Evolutionary conservation across 164 flowering plant genomes (phyloP).

Genomic region (Akebia trifoliata): DNA sequence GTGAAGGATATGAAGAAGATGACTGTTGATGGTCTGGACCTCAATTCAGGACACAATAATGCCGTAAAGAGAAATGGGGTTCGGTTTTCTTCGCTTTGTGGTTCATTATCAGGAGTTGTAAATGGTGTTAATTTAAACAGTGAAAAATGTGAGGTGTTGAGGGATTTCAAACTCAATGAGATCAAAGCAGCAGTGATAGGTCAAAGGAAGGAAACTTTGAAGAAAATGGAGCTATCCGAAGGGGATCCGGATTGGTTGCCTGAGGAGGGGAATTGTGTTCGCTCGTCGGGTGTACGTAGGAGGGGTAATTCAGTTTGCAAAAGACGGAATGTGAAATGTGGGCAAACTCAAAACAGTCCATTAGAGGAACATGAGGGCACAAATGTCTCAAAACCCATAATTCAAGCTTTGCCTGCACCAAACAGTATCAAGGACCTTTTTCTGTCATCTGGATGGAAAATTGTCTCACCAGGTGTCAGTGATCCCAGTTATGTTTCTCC

Average conservation of each 20-base stretch:
- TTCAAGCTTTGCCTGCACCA: conserved; percentile 6
- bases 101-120: not conserved
- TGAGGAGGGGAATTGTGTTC: not conserved
- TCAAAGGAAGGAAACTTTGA: not conserved
- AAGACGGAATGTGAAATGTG: not conserved
- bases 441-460: conserved; percentile 19
- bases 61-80: not conserved
- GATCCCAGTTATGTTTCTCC: conserved; percentile 18
- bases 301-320: not conserved
- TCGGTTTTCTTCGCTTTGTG: not conserved
- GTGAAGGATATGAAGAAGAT: not conserved
- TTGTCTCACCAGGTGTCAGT: not conserved
- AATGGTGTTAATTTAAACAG: conserved; percentile 2
- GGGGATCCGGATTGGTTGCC: conserved; percentile 10
- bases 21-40: too few relatives aligned
- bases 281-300: not conserved
- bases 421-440: conserved; percentile 7
- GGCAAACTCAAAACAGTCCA: not conserved
- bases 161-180: not conserved
- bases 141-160: not conserved
- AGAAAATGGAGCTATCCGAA: not conserved
- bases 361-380: not conserved
- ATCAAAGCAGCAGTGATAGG: too few relatives aligned
- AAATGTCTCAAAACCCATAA: not conserved
- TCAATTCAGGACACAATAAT: not conserved